phyloP scores from a whole-genome alignment of 352 stramenopile species.

The Phytophthora pseudosyringae region DNA sequence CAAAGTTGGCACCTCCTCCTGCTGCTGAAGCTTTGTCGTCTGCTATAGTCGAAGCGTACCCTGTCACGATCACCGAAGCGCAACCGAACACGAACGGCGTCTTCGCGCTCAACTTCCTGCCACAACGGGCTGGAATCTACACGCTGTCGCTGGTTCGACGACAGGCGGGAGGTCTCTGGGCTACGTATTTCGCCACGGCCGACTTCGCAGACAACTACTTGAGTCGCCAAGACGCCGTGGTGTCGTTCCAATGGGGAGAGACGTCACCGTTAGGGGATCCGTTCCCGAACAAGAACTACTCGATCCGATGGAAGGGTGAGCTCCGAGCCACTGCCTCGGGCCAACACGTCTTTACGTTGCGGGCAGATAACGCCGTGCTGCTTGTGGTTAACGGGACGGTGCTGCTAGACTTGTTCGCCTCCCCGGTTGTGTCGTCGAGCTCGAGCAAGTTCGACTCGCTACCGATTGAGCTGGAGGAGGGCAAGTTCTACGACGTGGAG shows the following conservation, averaged over 20 bases:
- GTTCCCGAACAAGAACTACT: constrained; percentile 84
- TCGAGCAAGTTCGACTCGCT: constrained; percentile 28
- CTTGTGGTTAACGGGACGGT: constrained; percentile 76
- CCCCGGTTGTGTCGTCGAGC: constrained; percentile 31
- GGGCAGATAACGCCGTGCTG: constrained; percentile 78
- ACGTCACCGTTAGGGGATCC: constrained; percentile 60
- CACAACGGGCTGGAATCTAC: constrained; percentile 85
- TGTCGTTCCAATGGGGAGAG: constrained; percentile 92
- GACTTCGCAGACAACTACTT: constrained; percentile 88
- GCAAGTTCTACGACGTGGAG: constrained; percentile 77
- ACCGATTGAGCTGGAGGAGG: constrained; percentile 32
- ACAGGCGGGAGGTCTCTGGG: constrained; percentile 87
- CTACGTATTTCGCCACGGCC: constrained; percentile 90
- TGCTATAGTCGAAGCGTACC: constrained; percentile 36
- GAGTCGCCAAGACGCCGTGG: constrained; percentile 68
- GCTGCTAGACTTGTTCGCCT: constrained; percentile 58
- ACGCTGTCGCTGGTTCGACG: constrained; percentile 76
- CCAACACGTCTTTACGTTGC: constrained; percentile 80
- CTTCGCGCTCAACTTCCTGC: constrained; percentile 84
- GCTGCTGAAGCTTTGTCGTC: not conserved
- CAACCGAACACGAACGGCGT: constrained; percentile 88
- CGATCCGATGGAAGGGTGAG: constrained; percentile 73
- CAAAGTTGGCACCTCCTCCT: constrained; percentile 55
- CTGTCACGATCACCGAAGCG: constrained; percentile 55
- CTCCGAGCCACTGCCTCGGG: constrained; percentile 56